Evolutionary conservation across 768 basidiomycete species (phyloP), one percentile per base, ranked within the genome.

Genomic region (Panus rudis): DNA sequence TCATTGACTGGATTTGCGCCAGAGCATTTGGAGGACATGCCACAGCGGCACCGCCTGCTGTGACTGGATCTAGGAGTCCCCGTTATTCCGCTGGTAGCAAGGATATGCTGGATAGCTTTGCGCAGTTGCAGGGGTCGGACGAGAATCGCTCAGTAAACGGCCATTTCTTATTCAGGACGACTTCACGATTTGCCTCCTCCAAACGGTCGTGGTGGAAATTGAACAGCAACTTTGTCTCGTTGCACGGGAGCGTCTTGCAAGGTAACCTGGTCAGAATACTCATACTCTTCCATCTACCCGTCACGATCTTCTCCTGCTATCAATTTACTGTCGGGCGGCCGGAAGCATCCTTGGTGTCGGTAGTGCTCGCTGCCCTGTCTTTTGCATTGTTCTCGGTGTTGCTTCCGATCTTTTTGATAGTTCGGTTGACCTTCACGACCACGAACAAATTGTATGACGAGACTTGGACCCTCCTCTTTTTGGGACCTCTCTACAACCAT

Each of bases 401-500:
- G 17, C 62, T 90, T 19, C 94, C 94, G 2, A 69, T 75, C 5
- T 69, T 84, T 39, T 68, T 97, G 12, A 71, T 94, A 35, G 63
- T 82, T 45, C 81, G 85, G n/a, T 76, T 99, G 21, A 76, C 79
- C 14, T 69, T 79, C 47, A 92, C 87, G 0, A 78, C 84, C 13
- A 88, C 87, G 20, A 84, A 81, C 59, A 94, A 96, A 57, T 72
- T 98, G 4, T 98, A 98, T 60, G 92, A 94, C 50, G 92, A 94
- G 63, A 93, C 91, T 1, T 76, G 89, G 50, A 96, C 93, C 1
- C 71, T 98, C 14, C 81, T 99, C 16, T 76, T 83, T 3, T 73
- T 92, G 16, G 94, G 96, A 12, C 89, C 92, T 22, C 72, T 97
- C 43, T 99, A 99, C 65, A 96, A 93, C 63, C 85, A 92, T 53